Base-by-base conservation (phyloP, 2,329 filamentous ascomycete species). In the Akanthomyces dipterigenus region DNA sequence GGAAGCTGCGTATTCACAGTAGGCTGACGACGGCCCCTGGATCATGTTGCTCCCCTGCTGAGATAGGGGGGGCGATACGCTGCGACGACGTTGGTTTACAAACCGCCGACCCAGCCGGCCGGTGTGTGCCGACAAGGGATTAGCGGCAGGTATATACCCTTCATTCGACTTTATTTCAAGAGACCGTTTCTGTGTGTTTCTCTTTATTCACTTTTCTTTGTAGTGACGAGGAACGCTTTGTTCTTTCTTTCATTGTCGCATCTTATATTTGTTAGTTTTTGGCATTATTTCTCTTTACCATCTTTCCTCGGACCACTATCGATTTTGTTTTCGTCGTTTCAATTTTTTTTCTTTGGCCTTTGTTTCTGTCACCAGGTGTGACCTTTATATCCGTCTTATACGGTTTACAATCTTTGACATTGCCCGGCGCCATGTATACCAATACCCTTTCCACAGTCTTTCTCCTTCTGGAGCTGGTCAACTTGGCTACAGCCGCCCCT, bases 381-480 rank as follows among this genome's bases (percentile, higher is more conserved):
- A 61, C 45, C 3, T 14, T 48, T 38, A 51, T 7, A 49, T 60
- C 42, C 26, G n/a, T n/a, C 45, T 45, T 60, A 31, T 34, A 45
- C 9, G 14, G 48, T 56, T 31, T 26, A 43, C 56, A 22, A 36
- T 34, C 28, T 49, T 58, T 5, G 42, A 31, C 48, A 61, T 59
- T 24, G 54, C 40, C 53, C 14, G 55, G 48, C 48, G 55, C 43
- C 58, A 62, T 61, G 59, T 48, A 57, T 40, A 51, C 56, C 46
- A 26, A 54, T 49, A 51, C 42, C 20, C 40, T 60, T 3, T 54
- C 73, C 61, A 65, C 80, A 65, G 67, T 82, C 62, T 68, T 82
- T 64, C 75, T 78, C 70, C 71, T 84, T 62, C 69, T 83, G 65
- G 75, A 79, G 46, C 67, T 80, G 49, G 76, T 75, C 61, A 70